phyloP scores from a whole-genome alignment of 306 rosid species.

The Prinsepia uniflora region DNA sequence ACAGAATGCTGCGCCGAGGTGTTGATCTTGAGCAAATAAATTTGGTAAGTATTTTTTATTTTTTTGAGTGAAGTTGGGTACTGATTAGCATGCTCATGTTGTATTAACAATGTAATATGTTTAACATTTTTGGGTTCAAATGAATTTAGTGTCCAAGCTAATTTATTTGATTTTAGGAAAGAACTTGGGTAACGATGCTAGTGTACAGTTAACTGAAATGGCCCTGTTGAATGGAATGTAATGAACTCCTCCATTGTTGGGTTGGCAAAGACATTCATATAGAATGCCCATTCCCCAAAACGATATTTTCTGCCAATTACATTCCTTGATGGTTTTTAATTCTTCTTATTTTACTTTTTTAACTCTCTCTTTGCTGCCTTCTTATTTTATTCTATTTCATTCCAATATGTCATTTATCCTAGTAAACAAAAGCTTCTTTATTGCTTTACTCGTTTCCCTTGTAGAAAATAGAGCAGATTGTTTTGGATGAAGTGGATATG shows the following conservation, averaged over 20 bases:
- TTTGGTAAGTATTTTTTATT: constrained; percentile 37
- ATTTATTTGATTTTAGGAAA: not conserved
- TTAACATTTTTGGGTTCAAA: too few species aligned
- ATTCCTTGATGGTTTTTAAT: not conserved
- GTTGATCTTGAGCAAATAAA: constrained; percentile 76
- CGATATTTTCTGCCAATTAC: not conserved
- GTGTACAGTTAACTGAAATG: not conserved
- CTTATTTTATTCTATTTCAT: not conserved
- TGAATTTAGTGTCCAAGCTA: too few species aligned
- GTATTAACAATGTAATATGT: not conserved
- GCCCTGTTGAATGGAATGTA: not conserved
- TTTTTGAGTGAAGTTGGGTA: not conserved
- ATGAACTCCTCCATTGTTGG: too few species aligned
- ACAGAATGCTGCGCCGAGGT: constrained; percentile 69
- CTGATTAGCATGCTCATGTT: not conserved
- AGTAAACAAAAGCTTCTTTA: not conserved
- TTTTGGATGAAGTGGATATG: constrained; percentile 58
- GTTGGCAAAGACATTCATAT: too few species aligned
- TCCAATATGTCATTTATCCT: not conserved
- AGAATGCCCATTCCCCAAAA: too few species aligned
- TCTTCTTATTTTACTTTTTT: not conserved
- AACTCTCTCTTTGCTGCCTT: not conserved
- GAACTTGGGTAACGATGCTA: not conserved
- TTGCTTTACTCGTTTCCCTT: constrained; percentile 9
- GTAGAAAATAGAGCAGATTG: constrained; percentile 79